Conservation (phyloP, 1,284 basidiomycete genomes). For the Sphagnurus paluster region DNA sequence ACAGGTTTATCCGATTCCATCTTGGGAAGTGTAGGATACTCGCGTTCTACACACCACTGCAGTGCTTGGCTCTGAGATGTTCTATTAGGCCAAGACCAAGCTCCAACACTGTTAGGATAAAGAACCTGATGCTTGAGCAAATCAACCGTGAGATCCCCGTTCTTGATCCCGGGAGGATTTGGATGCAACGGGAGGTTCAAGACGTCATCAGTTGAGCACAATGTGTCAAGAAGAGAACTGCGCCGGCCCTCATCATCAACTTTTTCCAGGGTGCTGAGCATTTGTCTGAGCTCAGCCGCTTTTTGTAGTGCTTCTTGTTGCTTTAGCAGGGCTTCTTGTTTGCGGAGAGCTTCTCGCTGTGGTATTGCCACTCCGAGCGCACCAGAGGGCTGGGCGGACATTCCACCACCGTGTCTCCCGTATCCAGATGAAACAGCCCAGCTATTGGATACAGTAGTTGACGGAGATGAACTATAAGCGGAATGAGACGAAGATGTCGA, state of each 20-base stretch:
- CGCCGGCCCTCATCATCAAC: constrained; percentile 77
- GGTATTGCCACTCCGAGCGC: constrained; percentile 34
- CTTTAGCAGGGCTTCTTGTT: constrained; percentile 50
- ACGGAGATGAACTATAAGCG: constrained; percentile 23
- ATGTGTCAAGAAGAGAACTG: constrained; percentile 63
- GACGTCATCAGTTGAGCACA: constrained; percentile 70
- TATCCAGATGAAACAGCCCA: constrained; percentile 14
- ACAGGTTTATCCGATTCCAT: constrained; percentile 70
- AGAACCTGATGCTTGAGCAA: constrained; percentile 78
- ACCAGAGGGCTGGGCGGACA: constrained; percentile 14
- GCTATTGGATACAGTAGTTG: constrained; percentile 22
- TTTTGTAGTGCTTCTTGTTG: constrained; percentile 55
- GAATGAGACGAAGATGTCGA: constrained; percentile 21
- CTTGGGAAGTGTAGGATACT: constrained; percentile 72
- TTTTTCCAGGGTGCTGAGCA: constrained; percentile 69
- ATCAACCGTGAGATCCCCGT: constrained; percentile 66
- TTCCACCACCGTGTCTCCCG: constrained; percentile 14
- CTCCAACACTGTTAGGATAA: constrained; percentile 13
- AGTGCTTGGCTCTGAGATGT: constrained; percentile 63
- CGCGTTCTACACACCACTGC: constrained; percentile 78
- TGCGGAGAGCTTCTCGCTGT: constrained; percentile 40
- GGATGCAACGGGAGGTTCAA: constrained; percentile 65
- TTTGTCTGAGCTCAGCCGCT: constrained; percentile 64
- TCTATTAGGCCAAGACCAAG: constrained; percentile 5
- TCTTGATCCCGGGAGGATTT: constrained; percentile 65